Evolutionary conservation across 495 filamentous ascomycete species (phyloP).

Genomic region (Neurospora sublineolata): DNA sequence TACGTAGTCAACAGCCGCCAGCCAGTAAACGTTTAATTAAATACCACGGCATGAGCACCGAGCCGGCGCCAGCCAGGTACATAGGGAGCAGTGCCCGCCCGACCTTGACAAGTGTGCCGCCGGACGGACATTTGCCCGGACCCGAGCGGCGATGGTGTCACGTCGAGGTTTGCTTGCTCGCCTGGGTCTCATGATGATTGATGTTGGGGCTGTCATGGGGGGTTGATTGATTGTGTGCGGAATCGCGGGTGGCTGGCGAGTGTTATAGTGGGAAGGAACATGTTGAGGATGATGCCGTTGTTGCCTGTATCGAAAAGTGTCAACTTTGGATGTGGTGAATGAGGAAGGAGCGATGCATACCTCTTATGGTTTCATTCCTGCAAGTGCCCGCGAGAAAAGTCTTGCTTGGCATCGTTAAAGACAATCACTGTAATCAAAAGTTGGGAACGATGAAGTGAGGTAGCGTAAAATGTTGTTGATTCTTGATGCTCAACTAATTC

Average conservation of each 20-base stretch:
- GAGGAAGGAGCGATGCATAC: not conserved
- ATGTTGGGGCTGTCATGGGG: not conserved
- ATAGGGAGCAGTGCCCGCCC: not conserved
- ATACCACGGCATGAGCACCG: not conserved
- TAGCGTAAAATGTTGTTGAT: not conserved
- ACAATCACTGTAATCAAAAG: not conserved
- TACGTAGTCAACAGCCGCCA: no score
- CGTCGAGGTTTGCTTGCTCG: not conserved
- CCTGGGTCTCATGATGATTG: not conserved
- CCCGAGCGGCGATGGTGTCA: not conserved
- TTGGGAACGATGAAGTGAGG: not conserved
- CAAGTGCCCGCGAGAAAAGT: not conserved
- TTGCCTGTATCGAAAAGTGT: not conserved
- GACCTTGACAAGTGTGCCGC: not conserved
- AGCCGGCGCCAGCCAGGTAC: not conserved
- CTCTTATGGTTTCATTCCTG: not conserved
- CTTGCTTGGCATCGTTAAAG: not conserved
- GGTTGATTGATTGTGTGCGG: not conserved
- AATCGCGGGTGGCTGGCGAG: not conserved
- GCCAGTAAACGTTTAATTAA: not conserved
- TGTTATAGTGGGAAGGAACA: not conserved
- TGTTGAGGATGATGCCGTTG: not conserved
- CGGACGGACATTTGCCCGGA: not conserved
- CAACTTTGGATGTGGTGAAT: not conserved
- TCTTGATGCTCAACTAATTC: not conserved